Base-by-base conservation (phyloP, 371 early-diverging fungal species). In the Mucor lusitanicus region DNA sequence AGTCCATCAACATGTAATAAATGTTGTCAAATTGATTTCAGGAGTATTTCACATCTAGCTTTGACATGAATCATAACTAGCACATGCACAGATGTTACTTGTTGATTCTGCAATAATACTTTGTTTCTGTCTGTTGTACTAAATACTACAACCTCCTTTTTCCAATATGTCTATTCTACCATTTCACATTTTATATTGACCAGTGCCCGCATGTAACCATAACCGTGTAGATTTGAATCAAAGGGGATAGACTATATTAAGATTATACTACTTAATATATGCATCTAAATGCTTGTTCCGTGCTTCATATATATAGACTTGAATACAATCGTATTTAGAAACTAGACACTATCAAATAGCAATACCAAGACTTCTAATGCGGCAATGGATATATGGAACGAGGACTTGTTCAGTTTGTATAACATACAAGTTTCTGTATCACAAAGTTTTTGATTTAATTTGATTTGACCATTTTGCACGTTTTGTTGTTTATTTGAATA, bases 1-100 rank as follows among this genome's bases (percentile, higher is more conserved):
- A 23, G 11, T 13, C 25, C 25, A 13, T 50, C 37, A 37, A 12
- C 37, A 37, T 25, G 21, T 50, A 50, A 50, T 50, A 50, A 50
- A 50, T 50, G 50, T 50, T 50, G 50, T 25, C 50, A 50, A 50
- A 50, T 50, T 50, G 50, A 25, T 19, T 50, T 50, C 50, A 50
- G 50, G 50, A 50, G 50, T 19, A 50, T 37, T 37, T 37, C 12
- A 50, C 23, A 50, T 50, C 50, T 23, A 23, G 50, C 12, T 50
- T 50, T 50, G 50, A 50, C 50, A 50, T 50, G 50, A 25, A 50
- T 50, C 21, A 19, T 50, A 9, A 13, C 37, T 9, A 50, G 12
- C 50, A 50, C 50, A 50, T 50, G 50, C 23, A 50, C 25, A 25
- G 12, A 25, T 50, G 25, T 23, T 50, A 23, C 23, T 46, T 13